Percentiles rank a stretch among this genome's conserved stretches.
Evolutionary conservation across 2,329 filamentous ascomycete genomes (phyloP).

Genomic region (Fusarium cyanostomum): DNA sequence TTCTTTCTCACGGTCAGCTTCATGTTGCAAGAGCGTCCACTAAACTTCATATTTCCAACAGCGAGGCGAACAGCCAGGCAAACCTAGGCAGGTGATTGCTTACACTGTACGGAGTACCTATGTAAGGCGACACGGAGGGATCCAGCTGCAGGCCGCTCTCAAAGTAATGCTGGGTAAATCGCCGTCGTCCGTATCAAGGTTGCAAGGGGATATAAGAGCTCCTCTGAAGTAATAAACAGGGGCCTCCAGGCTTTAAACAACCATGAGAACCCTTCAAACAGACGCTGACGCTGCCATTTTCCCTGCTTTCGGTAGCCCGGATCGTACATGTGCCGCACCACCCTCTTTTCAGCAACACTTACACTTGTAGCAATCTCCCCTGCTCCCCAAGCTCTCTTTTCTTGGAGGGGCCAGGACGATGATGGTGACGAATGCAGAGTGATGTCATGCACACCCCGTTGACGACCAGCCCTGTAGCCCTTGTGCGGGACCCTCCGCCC

Average conservation of each 20-base stretch:
- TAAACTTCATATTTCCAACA: neutral
- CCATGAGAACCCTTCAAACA: slow-evolving; percentile 23
- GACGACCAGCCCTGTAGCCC: slow-evolving; percentile 22
- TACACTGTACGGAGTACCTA: slow-evolving; percentile 16
- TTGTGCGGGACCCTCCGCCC: slow-evolving; percentile 30
- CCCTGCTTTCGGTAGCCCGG: slow-evolving; percentile 34
- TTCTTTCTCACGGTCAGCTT: slow-evolving; percentile 33
- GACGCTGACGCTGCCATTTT: slow-evolving; percentile 39
- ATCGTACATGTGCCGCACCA: slow-evolving; percentile 3
- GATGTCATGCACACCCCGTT: slow-evolving; percentile 47
- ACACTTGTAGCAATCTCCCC: slow-evolving; percentile 19
- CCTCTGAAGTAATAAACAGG: slow-evolving; percentile 26
- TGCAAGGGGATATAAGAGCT: slow-evolving; percentile 30
- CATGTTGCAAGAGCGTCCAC: neutral
- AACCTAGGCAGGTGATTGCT: slow-evolving; percentile 2
- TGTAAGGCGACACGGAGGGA: slow-evolving; percentile 10
- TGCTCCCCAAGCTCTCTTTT: slow-evolving; percentile 8
- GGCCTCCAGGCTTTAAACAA: slow-evolving; percentile 40
- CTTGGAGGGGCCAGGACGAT: slow-evolving; percentile 4
- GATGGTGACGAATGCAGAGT: slow-evolving; percentile 45
- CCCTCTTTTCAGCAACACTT: slow-evolving; percentile 24
- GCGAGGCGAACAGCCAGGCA: neutral
- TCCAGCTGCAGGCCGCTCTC: slow-evolving; percentile 23
- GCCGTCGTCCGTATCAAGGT: slow-evolving; percentile 12
- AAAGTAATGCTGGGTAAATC: slow-evolving; percentile 23